Evolutionary conservation across 768 basidiomycete genomes (phyloP).

Genomic region (Kwoniella sp.): DNA sequence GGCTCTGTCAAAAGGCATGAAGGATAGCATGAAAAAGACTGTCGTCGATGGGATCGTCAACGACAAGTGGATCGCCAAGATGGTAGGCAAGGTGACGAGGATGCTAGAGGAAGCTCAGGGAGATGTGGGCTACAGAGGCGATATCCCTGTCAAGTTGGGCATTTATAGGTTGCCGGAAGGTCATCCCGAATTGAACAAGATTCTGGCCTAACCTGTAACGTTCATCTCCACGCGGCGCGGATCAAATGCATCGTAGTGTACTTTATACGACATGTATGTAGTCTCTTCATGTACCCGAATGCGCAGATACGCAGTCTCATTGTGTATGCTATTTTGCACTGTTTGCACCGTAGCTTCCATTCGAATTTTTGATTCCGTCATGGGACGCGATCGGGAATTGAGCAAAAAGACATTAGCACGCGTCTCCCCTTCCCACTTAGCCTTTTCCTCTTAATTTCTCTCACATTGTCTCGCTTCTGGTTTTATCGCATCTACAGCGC

Average conservation of each 20-base stretch:
- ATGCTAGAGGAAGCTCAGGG: constrained; percentile 28
- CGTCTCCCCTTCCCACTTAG: not conserved
- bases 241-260: no score
- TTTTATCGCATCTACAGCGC: not conserved
- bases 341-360: no score
- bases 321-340: no score
- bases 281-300: no score
- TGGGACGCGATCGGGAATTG: no score
- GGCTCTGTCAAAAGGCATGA: constrained; percentile 29
- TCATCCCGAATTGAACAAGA: constrained; percentile 28
- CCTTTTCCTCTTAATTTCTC: not conserved
- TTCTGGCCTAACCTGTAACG: constrained; percentile 9
- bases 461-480: not conserved
- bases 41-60: constrained; percentile 29
- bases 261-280: no score
- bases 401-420: not conserved
- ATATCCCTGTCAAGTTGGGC: constrained; percentile 30
- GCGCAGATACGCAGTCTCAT: no score
- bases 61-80: constrained; percentile 37
- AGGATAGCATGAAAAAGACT: constrained; percentile 28
- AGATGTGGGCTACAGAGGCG: constrained; percentile 30
- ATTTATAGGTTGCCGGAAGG: constrained; percentile 32
- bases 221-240: no score
- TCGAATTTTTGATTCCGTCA: no score
- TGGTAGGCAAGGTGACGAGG: constrained; percentile 30